phyloP scores from a whole-genome alignment of 371 early-diverging fungal species.

The Chytridium lagenaria region DNA sequence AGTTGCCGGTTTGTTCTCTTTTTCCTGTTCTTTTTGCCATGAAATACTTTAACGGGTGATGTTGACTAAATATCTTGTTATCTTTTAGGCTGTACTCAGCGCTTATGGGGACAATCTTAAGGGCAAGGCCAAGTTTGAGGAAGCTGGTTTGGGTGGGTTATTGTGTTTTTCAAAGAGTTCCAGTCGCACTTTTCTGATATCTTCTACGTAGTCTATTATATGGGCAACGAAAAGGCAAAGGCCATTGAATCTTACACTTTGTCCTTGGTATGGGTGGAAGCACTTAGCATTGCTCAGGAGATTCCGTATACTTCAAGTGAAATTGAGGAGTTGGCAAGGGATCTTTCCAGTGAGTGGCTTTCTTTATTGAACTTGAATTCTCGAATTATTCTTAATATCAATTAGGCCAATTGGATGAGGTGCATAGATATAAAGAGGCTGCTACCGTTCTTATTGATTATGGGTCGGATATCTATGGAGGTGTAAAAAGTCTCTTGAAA shows the following conservation, averaged over 20 bases:
- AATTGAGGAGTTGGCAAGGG: conserved; percentile 28
- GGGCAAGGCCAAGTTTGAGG: conserved; percentile 62
- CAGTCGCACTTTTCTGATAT: too few species aligned
- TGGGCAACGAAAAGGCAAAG: conserved; percentile 65
- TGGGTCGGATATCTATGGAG: conserved; percentile 67
- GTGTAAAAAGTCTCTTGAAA: conserved; percentile 66
- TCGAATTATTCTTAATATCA: neutral
- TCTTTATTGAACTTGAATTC: neutral
- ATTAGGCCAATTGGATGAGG: conserved; percentile 30
- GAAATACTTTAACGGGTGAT: neutral
- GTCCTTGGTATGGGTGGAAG: conserved; percentile 66
- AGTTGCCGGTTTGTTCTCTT: conserved; percentile 40
- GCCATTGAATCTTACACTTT: conserved; percentile 75
- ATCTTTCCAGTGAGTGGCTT: conserved; percentile 31
- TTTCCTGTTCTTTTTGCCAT: neutral
- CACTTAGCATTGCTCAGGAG: conserved; percentile 35
- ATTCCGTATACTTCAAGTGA: conserved; percentile 18
- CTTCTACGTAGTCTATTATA: conserved; percentile 60
- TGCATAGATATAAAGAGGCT: conserved; percentile 62
- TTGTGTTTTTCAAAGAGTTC: conserved; percentile 21
- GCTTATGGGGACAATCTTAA: conserved; percentile 72
- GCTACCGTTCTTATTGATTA: conserved; percentile 71
- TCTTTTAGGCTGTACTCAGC: conserved; percentile 38
- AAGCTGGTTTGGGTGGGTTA: conserved; percentile 64
- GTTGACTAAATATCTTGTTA: too few species aligned